Evolutionary conservation across 1,284 basidiomycete genomes (phyloP).

Genomic region (Puccinia hordei): DNA sequence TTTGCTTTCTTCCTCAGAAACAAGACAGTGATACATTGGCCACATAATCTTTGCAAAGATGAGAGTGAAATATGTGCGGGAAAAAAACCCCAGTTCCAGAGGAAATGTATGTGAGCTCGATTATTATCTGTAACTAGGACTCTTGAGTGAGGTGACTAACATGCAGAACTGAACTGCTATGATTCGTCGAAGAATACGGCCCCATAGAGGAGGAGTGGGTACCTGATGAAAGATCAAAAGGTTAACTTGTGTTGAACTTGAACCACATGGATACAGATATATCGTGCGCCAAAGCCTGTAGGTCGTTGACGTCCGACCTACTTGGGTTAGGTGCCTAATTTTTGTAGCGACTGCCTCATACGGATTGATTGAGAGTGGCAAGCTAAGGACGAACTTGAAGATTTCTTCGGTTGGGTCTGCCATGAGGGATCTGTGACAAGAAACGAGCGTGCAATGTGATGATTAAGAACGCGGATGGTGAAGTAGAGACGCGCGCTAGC

Average conservation of each 20-base stretch:
- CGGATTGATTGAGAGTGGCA: not conserved
- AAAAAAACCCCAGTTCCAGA: not conserved
- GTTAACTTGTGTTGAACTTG: no score
- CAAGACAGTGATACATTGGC: no score
- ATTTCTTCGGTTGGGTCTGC: no score
- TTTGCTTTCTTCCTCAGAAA: no score
- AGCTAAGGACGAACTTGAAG: not conserved
- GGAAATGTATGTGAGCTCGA: not conserved
- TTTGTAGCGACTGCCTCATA: slow-evolving; percentile 3
- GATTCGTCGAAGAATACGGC: slow-evolving; percentile 2
- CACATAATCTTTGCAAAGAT: not conserved
- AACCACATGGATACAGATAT: not conserved
- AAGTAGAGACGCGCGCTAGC: no score
- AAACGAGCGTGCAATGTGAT: no score
- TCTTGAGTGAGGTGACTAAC: not conserved
- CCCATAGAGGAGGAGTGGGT: not conserved
- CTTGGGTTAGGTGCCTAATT: not conserved
- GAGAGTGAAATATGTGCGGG: not conserved
- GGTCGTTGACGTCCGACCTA: not conserved
- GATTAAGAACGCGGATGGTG: no score
- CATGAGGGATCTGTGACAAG: no score
- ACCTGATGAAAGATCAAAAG: not conserved
- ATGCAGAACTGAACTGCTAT: not conserved
- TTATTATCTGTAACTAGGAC: not conserved
- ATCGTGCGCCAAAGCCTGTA: not conserved